Conservation (phyloP, 371 early-diverging fungal genomes). For the Lichtheimia hyalospora region DNA sequence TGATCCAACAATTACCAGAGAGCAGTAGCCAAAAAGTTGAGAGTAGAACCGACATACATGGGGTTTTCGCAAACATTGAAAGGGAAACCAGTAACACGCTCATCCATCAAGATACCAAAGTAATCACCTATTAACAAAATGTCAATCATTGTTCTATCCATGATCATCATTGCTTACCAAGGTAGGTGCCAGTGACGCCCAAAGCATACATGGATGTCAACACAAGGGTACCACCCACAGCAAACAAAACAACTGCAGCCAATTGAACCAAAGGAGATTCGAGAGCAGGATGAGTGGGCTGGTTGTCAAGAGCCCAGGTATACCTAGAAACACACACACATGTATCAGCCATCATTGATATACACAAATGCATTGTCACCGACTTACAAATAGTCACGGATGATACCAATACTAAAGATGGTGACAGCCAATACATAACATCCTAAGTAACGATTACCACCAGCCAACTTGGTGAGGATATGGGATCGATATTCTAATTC, state of each 20-base stretch:
- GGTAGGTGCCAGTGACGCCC: conserved; percentile 90
- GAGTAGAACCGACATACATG: conserved; percentile 92
- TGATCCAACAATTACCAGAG: conserved; percentile 61
- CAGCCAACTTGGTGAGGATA: conserved; percentile 71
- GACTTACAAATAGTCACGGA: conserved; percentile 80
- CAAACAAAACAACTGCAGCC: conserved; percentile 55
- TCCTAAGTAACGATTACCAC: conserved; percentile 67
- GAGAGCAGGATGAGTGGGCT: conserved; percentile 61
- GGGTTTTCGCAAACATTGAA: conserved; percentile 91
- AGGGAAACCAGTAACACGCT: conserved; percentile 86
- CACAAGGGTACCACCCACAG: conserved; percentile 75
- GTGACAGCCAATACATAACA: conserved; percentile 81
- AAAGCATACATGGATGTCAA: conserved; percentile 84
- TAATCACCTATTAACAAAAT: conserved; percentile 74
- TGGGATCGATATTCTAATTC: conserved; percentile 71
- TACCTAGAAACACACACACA: conserved; percentile 47
- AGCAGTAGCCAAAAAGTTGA: conserved; percentile 84
- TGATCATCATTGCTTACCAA: conserved; percentile 53
- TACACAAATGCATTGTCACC: neutral
- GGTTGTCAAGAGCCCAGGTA: conserved; percentile 66
- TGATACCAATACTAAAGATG: conserved; percentile 81
- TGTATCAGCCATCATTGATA: neutral
- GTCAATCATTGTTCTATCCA: neutral
- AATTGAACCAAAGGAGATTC: conserved; percentile 41
- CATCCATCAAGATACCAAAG: conserved; percentile 91